Evolutionary conservation across 768 basidiomycete genomes (phyloP), one percentile per base, ranked within the genome.

Genomic region (Xerocomellus intermedius): DNA sequence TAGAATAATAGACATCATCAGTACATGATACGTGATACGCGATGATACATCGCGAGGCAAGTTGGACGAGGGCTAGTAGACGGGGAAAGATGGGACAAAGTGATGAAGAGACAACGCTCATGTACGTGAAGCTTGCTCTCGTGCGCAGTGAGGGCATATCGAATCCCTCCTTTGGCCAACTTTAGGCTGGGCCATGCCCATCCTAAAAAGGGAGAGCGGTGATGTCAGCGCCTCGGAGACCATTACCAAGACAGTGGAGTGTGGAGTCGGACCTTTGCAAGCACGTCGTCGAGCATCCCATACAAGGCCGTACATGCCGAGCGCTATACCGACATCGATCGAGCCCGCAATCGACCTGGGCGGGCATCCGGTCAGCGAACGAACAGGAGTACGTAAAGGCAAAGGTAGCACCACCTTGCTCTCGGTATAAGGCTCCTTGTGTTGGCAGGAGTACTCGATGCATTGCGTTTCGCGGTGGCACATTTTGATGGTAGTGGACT

Each of bases 251-350:
- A 30, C n/a, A 10, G 10, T 35, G 52, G 32, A 47, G 32, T 24
- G 12, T 26, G 10, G 3, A n/a, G 33, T 57, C 74, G 26, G 45
- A 79, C 79, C 68, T 70, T 63, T 78, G 77, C 24, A 28, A 56
- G 58, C 79, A 80, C 7, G 73, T 77, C 44, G 68, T 51, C 21
- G 71, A 5, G 47, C 79, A 81, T 16, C 61, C 69, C 10, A 55
- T 36, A 57, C 79, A 78, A 8, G 69, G 61, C 10, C 64, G 48
- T 26, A 51, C 48, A 56, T 80, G 79, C 9, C 51, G 42, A 7
- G 65, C 53, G 51, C 79, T 80, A 55, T 80, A 80, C 47, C 78
- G 75, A 57, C 79, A 81, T 42, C 55, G 62, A 55, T 55, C 54
- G 41, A 69, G 69, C 30, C 64, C 58, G 50, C 79, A 81, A 57